These are phyloP conservation scores for Citeromyces matritensis DNA, from an alignment of 805 yeast species.

Conservation along the genomic window DNA sequence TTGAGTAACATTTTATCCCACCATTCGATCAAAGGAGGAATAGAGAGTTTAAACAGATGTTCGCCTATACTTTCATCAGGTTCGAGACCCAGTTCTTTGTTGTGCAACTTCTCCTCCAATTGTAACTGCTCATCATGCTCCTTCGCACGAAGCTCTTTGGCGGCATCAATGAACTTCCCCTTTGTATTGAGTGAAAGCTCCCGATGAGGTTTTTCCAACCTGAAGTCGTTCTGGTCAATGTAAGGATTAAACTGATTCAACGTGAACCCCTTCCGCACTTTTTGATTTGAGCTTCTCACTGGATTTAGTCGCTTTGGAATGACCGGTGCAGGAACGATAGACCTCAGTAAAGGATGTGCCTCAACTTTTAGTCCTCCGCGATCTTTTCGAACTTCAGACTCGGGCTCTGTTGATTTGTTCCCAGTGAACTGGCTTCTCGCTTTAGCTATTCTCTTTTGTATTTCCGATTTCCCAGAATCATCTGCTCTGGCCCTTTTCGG, in stretches of 20 bases:
- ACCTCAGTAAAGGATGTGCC: slow-evolving; percentile 14
- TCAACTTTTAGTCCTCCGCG: slow-evolving; percentile 9
- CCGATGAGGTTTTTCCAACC: slow-evolving; percentile 11
- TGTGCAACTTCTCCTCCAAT: slow-evolving; percentile 14
- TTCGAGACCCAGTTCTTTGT: slow-evolving; percentile 22
- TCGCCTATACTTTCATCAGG: slow-evolving; percentile 46
- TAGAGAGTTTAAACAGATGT: slow-evolving; percentile 24
- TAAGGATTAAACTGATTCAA: slow-evolving; percentile 14
- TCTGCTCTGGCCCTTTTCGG: too few relatives aligned
- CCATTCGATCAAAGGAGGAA: slow-evolving; percentile 71
- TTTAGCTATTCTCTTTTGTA: too few relatives aligned
- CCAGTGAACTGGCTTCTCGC: too few relatives aligned
- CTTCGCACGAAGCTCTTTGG: slow-evolving; percentile 30
- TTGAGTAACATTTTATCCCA: slow-evolving; percentile 62
- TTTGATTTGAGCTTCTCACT: slow-evolving; percentile 5
- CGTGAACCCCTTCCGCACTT: slow-evolving; percentile 10
- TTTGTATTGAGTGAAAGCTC: slow-evolving; percentile 36
- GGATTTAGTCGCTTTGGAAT: slow-evolving; percentile 5
- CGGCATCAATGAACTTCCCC: slow-evolving; percentile 50
- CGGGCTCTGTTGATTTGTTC: too few relatives aligned
- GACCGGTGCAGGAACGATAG: slow-evolving; percentile 4
- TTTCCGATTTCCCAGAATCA: too few relatives aligned
- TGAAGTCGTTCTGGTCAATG: slow-evolving; percentile 12
- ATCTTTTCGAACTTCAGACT: slow-evolving; percentile 2
- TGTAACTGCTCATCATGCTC: slow-evolving; percentile 16